Percentiles rank a stretch among this genome's conserved stretches.
Conservation (phyloP, 1,139 yeast species). For the Hemisphaericaspora subhashii region DNA sequence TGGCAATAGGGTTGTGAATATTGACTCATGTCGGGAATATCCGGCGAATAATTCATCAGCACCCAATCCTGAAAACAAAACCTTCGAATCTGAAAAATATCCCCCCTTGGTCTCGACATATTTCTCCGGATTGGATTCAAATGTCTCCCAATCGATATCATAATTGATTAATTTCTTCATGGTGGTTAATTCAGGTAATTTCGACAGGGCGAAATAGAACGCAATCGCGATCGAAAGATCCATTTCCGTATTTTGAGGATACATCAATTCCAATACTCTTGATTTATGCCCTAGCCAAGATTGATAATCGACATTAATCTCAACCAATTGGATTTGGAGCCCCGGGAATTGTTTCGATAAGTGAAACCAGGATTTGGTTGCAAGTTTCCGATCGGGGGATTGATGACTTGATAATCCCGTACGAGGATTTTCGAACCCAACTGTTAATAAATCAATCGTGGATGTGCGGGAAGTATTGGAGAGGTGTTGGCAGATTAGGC, state of each 20-base stretch:
- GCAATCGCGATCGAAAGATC: slow-evolving; percentile 94
- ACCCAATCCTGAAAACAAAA: slow-evolving; percentile 89
- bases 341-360: slow-evolving; percentile 39
- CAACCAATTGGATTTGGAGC: slow-evolving; percentile 51
- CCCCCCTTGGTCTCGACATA: slow-evolving; percentile 11
- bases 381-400: slow-evolving; percentile 83
- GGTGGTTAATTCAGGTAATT: slow-evolving; percentile 25
- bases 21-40: slow-evolving; percentile 71
- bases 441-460: slow-evolving; percentile 74
- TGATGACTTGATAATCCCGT: slow-evolving; percentile 56
- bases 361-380: slow-evolving; percentile 58
- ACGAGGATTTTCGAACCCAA: slow-evolving; percentile 91
- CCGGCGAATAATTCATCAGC: slow-evolving; percentile 97
- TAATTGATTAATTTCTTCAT: slow-evolving; percentile 17
- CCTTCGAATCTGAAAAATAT: slow-evolving; percentile 59
- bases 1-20: slow-evolving; percentile 34
- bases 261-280: slow-evolving; percentile 64
- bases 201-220: slow-evolving; percentile 76
- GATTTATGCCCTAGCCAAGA: slow-evolving; percentile 56
- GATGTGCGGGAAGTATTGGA: slow-evolving; percentile 8
- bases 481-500: slow-evolving; percentile 32
- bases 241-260: slow-evolving; percentile 89
- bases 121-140: slow-evolving; percentile 15
- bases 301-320: slow-evolving; percentile 69
- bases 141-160: slow-evolving; percentile 23